Evolutionary conservation across 495 filamentous ascomycete genomes (phyloP).

Genomic region (Penicillium steckii): DNA sequence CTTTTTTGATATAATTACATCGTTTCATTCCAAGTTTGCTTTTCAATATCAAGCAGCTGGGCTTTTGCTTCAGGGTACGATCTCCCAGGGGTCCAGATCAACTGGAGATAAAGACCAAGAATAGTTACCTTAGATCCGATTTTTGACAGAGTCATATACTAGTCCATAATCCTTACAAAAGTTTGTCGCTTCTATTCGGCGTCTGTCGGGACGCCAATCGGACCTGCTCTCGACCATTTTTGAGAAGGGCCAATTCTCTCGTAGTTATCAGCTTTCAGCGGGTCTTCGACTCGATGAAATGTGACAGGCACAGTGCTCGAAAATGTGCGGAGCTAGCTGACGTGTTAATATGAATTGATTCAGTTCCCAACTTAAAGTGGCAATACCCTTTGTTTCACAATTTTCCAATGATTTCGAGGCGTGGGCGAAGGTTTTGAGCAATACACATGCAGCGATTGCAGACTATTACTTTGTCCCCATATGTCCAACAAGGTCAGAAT

Average conservation of each 20-base stretch:
- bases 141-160: too few species aligned
- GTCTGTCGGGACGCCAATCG: too few species aligned
- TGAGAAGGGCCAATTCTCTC: neutral
- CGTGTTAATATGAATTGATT: neutral
- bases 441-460: constrained; percentile 20
- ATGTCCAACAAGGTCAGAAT: constrained; percentile 19
- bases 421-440: neutral
- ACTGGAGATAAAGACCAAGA: too few species aligned
- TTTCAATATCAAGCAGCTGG: too few species aligned
- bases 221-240: too few species aligned
- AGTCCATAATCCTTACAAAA: too few species aligned
- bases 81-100: too few species aligned
- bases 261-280: constrained; percentile 7
- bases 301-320: constrained; percentile 1
- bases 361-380: neutral
- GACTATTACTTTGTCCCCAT: constrained; percentile 15
- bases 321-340: neutral
- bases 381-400: constrained; percentile 15
- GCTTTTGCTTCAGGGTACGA: too few species aligned
- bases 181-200: too few species aligned
- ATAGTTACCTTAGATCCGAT: too few species aligned
- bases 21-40: too few species aligned
- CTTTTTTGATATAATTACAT: too few species aligned
- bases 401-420: constrained; percentile 6
- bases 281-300: constrained; percentile 13